Evolutionary conservation across 1,139 yeast species (phyloP), one percentile per base, ranked within the genome.

Genomic region (Suhomyces wounanorum): DNA sequence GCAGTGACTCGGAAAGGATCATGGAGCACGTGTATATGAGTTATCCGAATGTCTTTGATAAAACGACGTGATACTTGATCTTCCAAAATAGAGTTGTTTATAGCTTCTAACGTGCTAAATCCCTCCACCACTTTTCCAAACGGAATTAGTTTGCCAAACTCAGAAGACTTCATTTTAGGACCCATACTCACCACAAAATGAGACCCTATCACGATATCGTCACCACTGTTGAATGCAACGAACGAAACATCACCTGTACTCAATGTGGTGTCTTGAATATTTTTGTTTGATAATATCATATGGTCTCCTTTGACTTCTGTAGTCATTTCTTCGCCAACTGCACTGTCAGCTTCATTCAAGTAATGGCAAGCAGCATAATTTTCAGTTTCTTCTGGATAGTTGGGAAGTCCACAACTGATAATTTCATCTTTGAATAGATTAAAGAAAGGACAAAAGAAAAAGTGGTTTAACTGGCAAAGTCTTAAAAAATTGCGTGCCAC

Each of bases 101-200:
- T 72, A 30, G 61, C 64, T 25, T 79, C 76, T 40, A 85, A 63
- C 0, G 77, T 66, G 1, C 73, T 76, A 26, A 75, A 66, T 0
- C 83, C 88, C 59, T 83, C 89, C 1, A 66, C 74, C 1, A 84
- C 77, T 38, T 65, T 66, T 0, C 87, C 89, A 67, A 84, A 79
- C 1, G 72, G 69, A 0, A 68, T 52, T 7, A 26, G 23, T 2
- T 26, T 23, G 2, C 25, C 39, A 8, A 16, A 17, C 4, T 30
- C 16, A 1, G 44, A 6, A 2, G 21, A 4, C 1, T n/a, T 8
- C 3, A 31, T 10, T 16, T 59, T 61, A 18, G 64, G 63, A 4
- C 62, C 56, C 26, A 75, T 58, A 1, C 68, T 55, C 3, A 75
- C 61, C 14, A 66, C 21, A 45, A 77, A 70, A 33, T 58, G 57